phyloP scores from a whole-genome alignment of 2,329 filamentous ascomycete genomes.

The Capronia coronata region DNA sequence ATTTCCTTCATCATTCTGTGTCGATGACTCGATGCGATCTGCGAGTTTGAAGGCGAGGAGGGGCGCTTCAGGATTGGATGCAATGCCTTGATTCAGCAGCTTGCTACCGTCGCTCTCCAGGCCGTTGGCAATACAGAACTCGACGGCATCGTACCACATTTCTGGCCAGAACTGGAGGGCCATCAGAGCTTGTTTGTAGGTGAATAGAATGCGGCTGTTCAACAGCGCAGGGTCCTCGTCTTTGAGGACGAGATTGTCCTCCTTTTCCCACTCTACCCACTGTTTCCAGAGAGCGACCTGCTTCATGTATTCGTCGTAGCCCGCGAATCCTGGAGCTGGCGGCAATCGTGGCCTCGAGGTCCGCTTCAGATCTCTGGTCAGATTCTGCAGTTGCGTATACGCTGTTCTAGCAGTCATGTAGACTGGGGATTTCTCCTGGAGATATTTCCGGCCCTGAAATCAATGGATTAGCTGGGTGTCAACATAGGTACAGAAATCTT shows the following conservation, averaged over 20 bases:
- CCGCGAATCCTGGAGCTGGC: constrained; percentile 77
- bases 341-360: constrained; percentile 74
- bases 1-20: constrained; percentile 69
- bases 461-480: constrained; percentile 6
- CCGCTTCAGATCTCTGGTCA: constrained; percentile 68
- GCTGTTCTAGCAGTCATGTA: constrained; percentile 96
- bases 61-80: constrained; percentile 89
- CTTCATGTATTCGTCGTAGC: constrained; percentile 71
- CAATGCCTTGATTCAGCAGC: constrained; percentile 73
- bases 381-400: constrained; percentile 82
- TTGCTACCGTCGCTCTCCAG: constrained; percentile 66
- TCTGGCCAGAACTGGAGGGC: constrained; percentile 90
- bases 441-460: constrained; percentile 77
- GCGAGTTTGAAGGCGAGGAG: constrained; percentile 83
- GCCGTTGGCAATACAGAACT: constrained; percentile 81
- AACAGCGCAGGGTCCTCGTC: constrained; percentile 70
- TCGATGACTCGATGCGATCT: constrained; percentile 75
- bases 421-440: constrained; percentile 83
- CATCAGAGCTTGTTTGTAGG: constrained; percentile 92
- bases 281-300: constrained; percentile 87
- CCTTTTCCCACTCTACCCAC: constrained; percentile 94
- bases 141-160: constrained; percentile 89
- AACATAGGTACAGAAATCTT: neutral
- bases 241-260: constrained; percentile 79
- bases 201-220: constrained; percentile 74